phyloP scores from a whole-genome alignment of 192 early-diverging fungal species.

The Coemansia brasiliensis region DNA sequence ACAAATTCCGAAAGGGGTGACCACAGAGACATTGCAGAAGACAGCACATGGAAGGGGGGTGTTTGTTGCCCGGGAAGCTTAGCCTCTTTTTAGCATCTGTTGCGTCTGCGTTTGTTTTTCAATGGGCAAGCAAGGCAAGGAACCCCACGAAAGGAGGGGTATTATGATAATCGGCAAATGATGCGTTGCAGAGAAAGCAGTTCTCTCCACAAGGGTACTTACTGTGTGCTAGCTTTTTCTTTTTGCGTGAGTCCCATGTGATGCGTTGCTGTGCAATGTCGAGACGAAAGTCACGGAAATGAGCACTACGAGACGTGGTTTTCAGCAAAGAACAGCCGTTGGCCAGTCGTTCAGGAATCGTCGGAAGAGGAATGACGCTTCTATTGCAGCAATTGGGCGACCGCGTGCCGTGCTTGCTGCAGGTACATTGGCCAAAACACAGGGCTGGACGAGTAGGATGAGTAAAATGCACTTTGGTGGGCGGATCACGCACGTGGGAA shows the following conservation, averaged over 20 bases:
- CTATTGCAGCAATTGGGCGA: neutral
- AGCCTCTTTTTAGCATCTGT: too few species aligned
- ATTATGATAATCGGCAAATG: constrained; percentile 1
- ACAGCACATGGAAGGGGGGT: neutral
- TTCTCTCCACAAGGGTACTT: too few species aligned
- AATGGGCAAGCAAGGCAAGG: too few species aligned
- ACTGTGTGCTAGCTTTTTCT: constrained; percentile 56
- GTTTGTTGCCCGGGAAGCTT: too few species aligned
- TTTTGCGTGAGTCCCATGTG: constrained; percentile 56
- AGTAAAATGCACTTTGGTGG: constrained; percentile 19
- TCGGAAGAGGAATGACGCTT: constrained; percentile 22
- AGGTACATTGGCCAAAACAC: constrained; percentile 19
- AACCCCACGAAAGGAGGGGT: too few species aligned
- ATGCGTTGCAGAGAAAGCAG: neutral
- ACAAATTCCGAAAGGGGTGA: too few species aligned
- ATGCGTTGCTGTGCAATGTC: constrained; percentile 57
- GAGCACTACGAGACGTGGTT: constrained; percentile 41
- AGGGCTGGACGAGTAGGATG: constrained; percentile 28
- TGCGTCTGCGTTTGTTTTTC: too few species aligned
- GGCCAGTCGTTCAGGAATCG: constrained; percentile 39
- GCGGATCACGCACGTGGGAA: constrained; percentile 26
- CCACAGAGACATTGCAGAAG: too few species aligned
- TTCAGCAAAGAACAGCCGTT: constrained; percentile 49
- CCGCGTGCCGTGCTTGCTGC: constrained; percentile 4
- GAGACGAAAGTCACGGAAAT: constrained; percentile 49